Percentiles rank a stretch among this genome's conserved stretches.
Evolutionary conservation across 352 stramenopile species (phyloP).

Genomic region (Globisporangium solare): DNA sequence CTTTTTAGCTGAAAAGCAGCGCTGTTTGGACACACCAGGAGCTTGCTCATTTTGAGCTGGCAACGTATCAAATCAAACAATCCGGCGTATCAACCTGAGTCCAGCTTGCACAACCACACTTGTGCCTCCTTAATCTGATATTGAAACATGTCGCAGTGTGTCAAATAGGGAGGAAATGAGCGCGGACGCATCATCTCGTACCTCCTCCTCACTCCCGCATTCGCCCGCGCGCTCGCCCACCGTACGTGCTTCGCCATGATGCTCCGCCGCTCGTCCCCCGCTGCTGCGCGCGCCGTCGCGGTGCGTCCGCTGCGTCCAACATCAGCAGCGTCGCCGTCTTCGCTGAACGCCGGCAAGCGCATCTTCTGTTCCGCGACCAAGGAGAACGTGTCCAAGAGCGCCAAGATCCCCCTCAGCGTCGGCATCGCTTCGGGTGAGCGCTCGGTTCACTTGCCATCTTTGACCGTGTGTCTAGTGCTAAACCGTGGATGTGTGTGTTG

Average conservation of each 20-base stretch:
- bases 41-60: too few relatives aligned
- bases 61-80: too few relatives aligned
- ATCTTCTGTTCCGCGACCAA: constrained; percentile 52
- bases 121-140: too few relatives aligned
- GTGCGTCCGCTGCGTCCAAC: not conserved
- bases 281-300: constrained; percentile 5
- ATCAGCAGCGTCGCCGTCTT: constrained; percentile 12
- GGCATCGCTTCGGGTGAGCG: constrained; percentile 33
- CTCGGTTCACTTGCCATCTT: not conserved
- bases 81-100: too few relatives aligned
- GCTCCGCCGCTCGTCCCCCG: constrained; percentile 1
- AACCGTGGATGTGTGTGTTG: not conserved
- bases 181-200: not conserved
- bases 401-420: constrained; percentile 38
- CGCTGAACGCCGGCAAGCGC: constrained; percentile 12
- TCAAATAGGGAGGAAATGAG: too few relatives aligned
- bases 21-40: too few relatives aligned
- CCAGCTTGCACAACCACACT: too few relatives aligned
- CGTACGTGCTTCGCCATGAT: not conserved
- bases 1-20: too few relatives aligned
- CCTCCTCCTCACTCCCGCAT: not conserved
- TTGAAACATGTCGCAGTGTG: too few relatives aligned
- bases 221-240: not conserved
- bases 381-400: constrained; percentile 20
- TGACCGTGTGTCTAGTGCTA: not conserved